phyloP scores from a whole-genome alignment of 306 rosid genomes.

The Phaseolus lunatus region DNA sequence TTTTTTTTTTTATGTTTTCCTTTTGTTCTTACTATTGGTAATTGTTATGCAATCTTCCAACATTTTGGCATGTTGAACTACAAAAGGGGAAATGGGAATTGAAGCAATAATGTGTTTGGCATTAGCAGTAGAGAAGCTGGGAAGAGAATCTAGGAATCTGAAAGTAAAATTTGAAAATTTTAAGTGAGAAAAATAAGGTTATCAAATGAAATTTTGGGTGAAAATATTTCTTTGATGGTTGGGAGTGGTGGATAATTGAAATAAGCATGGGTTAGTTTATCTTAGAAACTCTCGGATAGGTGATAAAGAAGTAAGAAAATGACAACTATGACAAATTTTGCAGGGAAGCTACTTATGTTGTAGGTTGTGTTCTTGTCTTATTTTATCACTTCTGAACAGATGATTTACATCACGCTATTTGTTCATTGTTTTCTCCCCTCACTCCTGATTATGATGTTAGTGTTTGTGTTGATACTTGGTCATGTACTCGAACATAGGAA shows the following conservation, averaged over 20 bases:
- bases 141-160: not conserved
- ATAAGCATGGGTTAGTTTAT: not conserved
- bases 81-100: not conserved
- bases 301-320: not conserved
- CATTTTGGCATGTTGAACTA: not conserved
- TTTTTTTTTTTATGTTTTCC: no score
- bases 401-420: not conserved
- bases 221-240: not conserved
- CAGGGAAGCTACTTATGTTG: not conserved
- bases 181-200: not conserved
- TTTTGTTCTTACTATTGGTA: not conserved
- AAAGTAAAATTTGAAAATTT: not conserved
- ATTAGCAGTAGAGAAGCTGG: not conserved
- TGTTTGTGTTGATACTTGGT: not conserved
- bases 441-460: not conserved
- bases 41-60: slow-evolving; percentile 7
- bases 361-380: not conserved
- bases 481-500: not conserved
- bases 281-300: not conserved
- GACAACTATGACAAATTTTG: not conserved
- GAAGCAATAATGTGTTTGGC: not conserved
- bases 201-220: not conserved
- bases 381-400: slow-evolving; percentile 2
- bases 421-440: not conserved
- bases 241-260: not conserved